Evolutionary conservation across 257 asterid species (phyloP).

Genomic region (Solanum sejunctum): DNA sequence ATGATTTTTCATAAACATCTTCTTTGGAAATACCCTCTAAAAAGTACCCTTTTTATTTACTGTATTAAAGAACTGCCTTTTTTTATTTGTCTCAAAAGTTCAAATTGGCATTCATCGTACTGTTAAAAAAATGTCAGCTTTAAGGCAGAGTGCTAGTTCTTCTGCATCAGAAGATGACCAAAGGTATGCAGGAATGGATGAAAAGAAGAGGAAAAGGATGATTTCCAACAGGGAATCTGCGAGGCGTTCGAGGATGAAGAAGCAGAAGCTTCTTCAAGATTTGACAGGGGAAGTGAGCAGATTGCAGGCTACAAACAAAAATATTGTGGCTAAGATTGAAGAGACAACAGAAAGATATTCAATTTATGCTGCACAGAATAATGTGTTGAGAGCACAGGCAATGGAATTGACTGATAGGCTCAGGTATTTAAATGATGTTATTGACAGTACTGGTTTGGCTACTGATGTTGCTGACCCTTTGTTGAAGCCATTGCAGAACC

Average conservation of each 20-base stretch:
- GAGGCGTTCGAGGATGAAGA: constrained; percentile 31
- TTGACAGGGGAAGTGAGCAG: constrained; percentile 25
- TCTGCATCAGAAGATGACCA: constrained; percentile 22
- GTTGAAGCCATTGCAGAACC: constrained; percentile 49
- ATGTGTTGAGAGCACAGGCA: constrained; percentile 53
- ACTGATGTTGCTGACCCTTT: constrained; percentile 16
- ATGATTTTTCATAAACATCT: constrained; percentile 29
- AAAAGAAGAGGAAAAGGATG: constrained; percentile 43
- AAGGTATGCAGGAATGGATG: constrained; percentile 25
- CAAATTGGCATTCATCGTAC: not conserved
- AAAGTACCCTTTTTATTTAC: not conserved
- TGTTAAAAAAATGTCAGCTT: constrained; percentile 14
- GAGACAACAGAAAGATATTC: constrained; percentile 17
- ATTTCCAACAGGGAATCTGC: constrained; percentile 39
- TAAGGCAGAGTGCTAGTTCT: constrained; percentile 8
- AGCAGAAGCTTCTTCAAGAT: constrained; percentile 38
- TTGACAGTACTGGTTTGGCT: constrained; percentile 16
- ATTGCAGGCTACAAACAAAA: constrained; percentile 37
- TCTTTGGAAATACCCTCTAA: not conserved
- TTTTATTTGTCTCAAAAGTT: not conserved
- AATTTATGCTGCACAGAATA: constrained; percentile 27
- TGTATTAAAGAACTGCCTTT: not conserved
- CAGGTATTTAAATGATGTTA: constrained; percentile 24
- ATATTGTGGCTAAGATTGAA: constrained; percentile 35
- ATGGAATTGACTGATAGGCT: constrained; percentile 43